A percentile compares a stretch with the other conserved stretches of the same genome.
Conservation (phyloP, 345 rosid genomes). For the Ceriops zippeliana region DNA sequence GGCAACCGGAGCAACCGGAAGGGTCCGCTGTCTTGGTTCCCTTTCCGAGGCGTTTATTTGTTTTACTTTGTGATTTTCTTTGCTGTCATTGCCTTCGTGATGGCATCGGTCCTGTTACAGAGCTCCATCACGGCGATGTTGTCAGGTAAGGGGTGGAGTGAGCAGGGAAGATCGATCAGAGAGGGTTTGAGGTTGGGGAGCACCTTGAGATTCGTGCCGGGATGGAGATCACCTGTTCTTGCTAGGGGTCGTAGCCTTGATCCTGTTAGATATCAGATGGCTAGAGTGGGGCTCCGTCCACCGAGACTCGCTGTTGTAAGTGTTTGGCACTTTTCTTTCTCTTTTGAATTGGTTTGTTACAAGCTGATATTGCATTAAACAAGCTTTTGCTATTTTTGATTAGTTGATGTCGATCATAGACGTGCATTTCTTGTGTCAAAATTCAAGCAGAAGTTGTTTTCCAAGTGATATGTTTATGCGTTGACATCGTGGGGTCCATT, state of each 20-base stretch:
- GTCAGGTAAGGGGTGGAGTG: slow-evolving; percentile 51
- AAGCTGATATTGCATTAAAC: neutral
- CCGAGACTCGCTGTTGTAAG: slow-evolving; percentile 89
- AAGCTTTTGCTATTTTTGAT: neutral
- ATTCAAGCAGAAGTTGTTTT: no score
- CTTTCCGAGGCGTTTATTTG: slow-evolving; percentile 59
- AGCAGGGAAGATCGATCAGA: slow-evolving; percentile 31
- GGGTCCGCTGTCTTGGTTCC: slow-evolving; percentile 45
- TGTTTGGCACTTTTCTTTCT: slow-evolving; percentile 6
- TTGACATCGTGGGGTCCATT: no score
- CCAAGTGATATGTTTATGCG: no score
- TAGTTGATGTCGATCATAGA: neutral
- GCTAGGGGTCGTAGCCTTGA: slow-evolving; percentile 54
- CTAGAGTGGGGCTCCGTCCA: slow-evolving; percentile 70
- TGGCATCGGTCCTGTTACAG: slow-evolving; percentile 75
- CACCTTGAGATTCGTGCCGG: slow-evolving; percentile 58
- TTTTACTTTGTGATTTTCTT: slow-evolving; percentile 53
- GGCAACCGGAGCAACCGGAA: slow-evolving; percentile 48
- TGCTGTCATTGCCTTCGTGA: slow-evolving; percentile 62
- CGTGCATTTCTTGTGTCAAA: neutral
- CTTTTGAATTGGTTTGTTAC: neutral
- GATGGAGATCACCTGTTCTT: slow-evolving; percentile 27
- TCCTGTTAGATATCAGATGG: slow-evolving; percentile 34
- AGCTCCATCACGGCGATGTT: slow-evolving; percentile 59
- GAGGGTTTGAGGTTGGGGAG: slow-evolving; percentile 55